phyloP scores from a whole-genome alignment of 331 rosid genomes.

The Rhamnella rubrinervis region DNA sequence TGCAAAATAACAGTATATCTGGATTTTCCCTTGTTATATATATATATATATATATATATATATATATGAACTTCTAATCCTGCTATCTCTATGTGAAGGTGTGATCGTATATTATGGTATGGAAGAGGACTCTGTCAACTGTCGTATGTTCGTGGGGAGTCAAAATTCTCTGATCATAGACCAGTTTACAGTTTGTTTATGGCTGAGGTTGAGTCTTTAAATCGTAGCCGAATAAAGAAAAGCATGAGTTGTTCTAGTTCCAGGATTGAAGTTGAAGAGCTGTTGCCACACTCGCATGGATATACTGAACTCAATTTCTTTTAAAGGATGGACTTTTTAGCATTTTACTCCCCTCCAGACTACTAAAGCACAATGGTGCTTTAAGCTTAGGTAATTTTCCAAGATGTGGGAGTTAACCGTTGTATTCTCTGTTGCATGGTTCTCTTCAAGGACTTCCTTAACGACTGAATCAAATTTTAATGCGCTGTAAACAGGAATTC shows the following conservation, averaged over 20 bases:
- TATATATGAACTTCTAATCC: conserved; percentile 19
- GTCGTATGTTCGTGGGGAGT: conserved; percentile 95
- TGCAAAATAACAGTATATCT: background rate
- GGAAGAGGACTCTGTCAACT: conserved; percentile 90
- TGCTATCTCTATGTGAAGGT: conserved; percentile 56
- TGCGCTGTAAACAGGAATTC: conserved; percentile 16
- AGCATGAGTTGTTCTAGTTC: conserved; percentile 85
- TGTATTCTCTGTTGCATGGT: conserved; percentile 6
- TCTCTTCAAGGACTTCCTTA: background rate
- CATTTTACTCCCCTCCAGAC: conserved; percentile 18
- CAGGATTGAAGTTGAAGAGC: conserved; percentile 91
- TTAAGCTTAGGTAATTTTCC: conserved; percentile 37
- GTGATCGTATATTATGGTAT: conserved; percentile 93
- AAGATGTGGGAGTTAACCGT: background rate
- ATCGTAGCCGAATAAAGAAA: conserved; percentile 67
- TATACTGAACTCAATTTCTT: conserved; percentile 55
- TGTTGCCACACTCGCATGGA: conserved; percentile 61
- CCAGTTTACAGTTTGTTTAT: conserved; percentile 80
- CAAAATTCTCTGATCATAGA: conserved; percentile 95
- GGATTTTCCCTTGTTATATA: background rate
- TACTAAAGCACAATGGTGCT: conserved; percentile 24
- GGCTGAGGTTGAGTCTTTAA: conserved; percentile 83
- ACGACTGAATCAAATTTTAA: background rate
- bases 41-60: background rate
- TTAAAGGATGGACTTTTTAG: conserved; percentile 35